These are phyloP conservation scores for Fusarium solani-melongenae DNA, from an alignment of 2,329 filamentous ascomycete genomes.

Conservation along the genomic window DNA sequence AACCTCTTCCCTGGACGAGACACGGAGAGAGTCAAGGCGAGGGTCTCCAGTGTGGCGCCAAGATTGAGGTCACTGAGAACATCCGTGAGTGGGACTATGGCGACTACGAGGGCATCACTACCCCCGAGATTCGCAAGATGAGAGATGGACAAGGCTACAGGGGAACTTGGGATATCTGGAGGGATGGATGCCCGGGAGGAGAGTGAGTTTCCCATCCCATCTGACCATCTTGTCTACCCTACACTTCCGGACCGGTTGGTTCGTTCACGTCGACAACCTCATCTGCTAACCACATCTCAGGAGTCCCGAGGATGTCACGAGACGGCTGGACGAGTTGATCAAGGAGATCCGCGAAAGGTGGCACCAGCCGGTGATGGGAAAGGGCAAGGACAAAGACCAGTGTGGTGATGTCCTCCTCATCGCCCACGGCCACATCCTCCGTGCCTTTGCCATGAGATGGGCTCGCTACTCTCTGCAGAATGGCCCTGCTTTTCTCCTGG, in stretches of 20 bases:
- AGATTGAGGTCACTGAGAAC: conserved; percentile 75
- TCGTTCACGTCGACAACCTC: neutral
- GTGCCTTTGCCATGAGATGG: conserved; percentile 91
- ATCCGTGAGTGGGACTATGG: conserved; percentile 91
- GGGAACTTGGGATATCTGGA: conserved; percentile 85
- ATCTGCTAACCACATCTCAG: conserved; percentile 51
- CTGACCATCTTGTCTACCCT: neutral
- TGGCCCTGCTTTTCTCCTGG: conserved; percentile 83
- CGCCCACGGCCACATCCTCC: conserved; percentile 89
- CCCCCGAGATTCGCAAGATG: conserved; percentile 71
- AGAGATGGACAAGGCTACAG: conserved; percentile 67
- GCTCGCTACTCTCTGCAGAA: conserved; percentile 77
- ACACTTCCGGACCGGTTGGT: neutral
- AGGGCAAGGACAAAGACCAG: conserved; percentile 53
- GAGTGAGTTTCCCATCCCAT: conserved; percentile 67
- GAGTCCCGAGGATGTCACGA: conserved; percentile 77
- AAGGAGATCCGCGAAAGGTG: conserved; percentile 75
- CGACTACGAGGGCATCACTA: conserved; percentile 85
- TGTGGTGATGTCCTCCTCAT: conserved; percentile 69
- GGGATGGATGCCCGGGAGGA: conserved; percentile 86
- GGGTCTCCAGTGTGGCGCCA: conserved; percentile 64
- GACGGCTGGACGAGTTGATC: conserved; percentile 81
- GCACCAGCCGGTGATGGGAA: conserved; percentile 71
- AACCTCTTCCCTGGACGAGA: conserved; percentile 75
- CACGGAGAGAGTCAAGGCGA: conserved; percentile 54